Evolutionary conservation across 345 rosid species (phyloP).

Genomic region (Kandelia obovata): DNA sequence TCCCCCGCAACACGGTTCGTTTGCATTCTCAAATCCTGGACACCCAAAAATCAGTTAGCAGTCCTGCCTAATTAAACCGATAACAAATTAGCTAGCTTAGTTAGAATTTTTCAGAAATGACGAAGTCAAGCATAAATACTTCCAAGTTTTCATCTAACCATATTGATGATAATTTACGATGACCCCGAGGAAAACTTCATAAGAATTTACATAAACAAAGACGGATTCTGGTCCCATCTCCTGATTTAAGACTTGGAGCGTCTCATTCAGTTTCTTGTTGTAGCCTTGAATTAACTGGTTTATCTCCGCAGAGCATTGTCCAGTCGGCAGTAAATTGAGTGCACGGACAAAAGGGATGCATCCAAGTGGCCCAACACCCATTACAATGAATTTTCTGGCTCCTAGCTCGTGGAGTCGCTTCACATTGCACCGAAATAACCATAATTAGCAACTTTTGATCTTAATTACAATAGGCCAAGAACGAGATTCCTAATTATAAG

Average conservation of each 20-base stretch:
- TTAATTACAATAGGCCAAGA: no score
- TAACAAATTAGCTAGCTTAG: no score
- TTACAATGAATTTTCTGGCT: slow-evolving; percentile 34
- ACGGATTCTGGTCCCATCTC: slow-evolving; percentile 34
- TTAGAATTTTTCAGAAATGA: no score
- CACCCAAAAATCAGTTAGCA: no score
- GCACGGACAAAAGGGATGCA: slow-evolving; percentile 64
- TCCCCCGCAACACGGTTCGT: slow-evolving; percentile 49
- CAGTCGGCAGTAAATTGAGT: slow-evolving; percentile 29
- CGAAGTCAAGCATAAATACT: no score
- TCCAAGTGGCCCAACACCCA: slow-evolving; percentile 61
- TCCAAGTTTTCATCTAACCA: slow-evolving; percentile 24
- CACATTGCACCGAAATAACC: background rate
- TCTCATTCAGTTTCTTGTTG: slow-evolving; percentile 36
- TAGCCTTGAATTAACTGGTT: slow-evolving; percentile 40
- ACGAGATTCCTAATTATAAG: background rate
- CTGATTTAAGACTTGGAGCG: slow-evolving; percentile 21
- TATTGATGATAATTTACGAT: slow-evolving; percentile 36
- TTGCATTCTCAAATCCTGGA: slow-evolving; percentile 34
- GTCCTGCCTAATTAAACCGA: no score
- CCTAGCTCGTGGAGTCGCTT: slow-evolving; percentile 15
- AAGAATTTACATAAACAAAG: slow-evolving; percentile 50
- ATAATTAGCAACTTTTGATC: no score
- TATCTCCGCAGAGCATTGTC: slow-evolving; percentile 45
- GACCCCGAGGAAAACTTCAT: slow-evolving; percentile 37